Evolutionary conservation across 148 eudicot species (phyloP).

Genomic region (Camellia sinensis): DNA sequence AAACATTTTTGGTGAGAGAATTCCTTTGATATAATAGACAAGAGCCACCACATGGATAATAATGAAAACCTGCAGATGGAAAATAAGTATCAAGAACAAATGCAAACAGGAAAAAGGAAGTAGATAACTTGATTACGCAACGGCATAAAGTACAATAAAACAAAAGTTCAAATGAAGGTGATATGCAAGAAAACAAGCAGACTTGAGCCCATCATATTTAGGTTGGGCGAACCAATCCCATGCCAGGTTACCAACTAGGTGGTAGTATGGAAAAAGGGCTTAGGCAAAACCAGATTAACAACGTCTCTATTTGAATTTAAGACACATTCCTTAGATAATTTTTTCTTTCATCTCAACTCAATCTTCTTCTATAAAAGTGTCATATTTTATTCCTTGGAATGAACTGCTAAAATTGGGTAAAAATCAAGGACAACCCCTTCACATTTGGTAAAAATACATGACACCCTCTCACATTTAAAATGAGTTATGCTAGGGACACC

Average conservation of each 20-base stretch:
- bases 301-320: not conserved
- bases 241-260: not conserved
- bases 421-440: too few species aligned
- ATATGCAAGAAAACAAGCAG: not conserved
- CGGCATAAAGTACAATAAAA: not conserved
- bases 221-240: not conserved
- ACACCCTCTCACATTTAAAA: too few species aligned
- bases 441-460: too few species aligned
- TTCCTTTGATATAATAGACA: conserved; percentile 84
- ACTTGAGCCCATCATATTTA: not conserved
- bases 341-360: not conserved
- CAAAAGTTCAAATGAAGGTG: not conserved
- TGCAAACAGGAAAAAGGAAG: not conserved
- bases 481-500: too few species aligned
- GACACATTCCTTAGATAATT: not conserved
- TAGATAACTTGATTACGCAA: not conserved
- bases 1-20: conserved; percentile 87
- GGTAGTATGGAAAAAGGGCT: not conserved
- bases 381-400: not conserved
- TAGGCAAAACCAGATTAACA: not conserved
- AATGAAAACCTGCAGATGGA: conserved; percentile 73
- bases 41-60: conserved; percentile 94
- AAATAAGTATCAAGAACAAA: conserved; percentile 16
- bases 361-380: not conserved
- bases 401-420: too few species aligned